A percentile compares a stretch with the other conserved stretches of the same genome.
Conservation (phyloP, 805 yeast species). For the Saccharomycopsis malanga region DNA sequence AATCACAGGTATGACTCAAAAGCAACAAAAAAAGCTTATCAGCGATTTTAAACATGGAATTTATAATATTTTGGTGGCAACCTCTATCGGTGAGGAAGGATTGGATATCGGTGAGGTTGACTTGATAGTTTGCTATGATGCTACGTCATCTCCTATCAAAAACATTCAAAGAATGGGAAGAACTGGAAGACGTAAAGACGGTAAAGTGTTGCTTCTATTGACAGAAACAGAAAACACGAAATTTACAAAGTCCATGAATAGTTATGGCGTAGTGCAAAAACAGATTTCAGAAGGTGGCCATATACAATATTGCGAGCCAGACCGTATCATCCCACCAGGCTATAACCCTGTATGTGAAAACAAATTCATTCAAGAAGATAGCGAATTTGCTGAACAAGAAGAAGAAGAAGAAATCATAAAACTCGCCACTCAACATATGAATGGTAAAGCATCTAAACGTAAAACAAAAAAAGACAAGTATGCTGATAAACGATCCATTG, state of each 20-base stretch:
- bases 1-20: constrained; percentile 82
- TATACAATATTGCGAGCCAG: constrained; percentile 41
- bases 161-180: constrained; percentile 96
- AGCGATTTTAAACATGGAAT: constrained; percentile 64
- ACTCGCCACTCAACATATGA: constrained; percentile 60
- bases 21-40: constrained; percentile 73
- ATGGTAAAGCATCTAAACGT: constrained; percentile 29
- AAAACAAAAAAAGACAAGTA: constrained; percentile 22
- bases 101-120: constrained; percentile 98
- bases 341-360: constrained; percentile 51
- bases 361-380: constrained; percentile 56
- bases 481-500: constrained; percentile 9
- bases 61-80: constrained; percentile 81
- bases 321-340: constrained; percentile 60
- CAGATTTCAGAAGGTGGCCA: constrained; percentile 47
- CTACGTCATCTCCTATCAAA: constrained; percentile 88
- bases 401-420: constrained; percentile 64
- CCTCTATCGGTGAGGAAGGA: constrained; percentile 98
- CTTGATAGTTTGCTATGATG: constrained; percentile 84
- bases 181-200: constrained; percentile 93
- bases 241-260: constrained; percentile 77
- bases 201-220: constrained; percentile 67
- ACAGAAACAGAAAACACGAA: constrained; percentile 72
- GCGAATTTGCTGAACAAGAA: constrained; percentile 51
- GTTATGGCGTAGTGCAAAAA: constrained; percentile 70